These are phyloP conservation scores for Epichloe amarillans DNA, from an alignment of 2,329 filamentous ascomycete genomes.

Conservation along the genomic window DNA sequence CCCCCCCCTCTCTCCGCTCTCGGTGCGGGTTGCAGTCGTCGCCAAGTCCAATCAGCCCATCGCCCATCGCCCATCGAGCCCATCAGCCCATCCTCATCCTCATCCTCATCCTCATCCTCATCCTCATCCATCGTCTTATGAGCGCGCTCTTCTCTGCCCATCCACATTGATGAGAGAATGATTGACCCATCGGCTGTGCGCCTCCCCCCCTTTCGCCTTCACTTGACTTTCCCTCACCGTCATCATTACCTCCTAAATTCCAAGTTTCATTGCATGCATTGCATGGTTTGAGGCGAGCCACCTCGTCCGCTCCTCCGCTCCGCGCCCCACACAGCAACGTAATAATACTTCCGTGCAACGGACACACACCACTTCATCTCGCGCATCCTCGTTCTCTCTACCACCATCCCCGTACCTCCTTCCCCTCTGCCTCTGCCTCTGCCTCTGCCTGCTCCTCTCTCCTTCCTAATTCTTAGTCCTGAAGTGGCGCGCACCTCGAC, in stretches of 20 bases:
- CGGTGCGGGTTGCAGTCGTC: no score
- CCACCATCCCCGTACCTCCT: neutral
- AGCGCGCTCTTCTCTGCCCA: neutral
- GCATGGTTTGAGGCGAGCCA: no score
- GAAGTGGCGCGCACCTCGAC: neutral
- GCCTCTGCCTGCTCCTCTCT: neutral
- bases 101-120: neutral
- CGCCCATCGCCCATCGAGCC: neutral
- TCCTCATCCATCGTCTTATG: neutral
- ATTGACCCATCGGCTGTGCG: no score
- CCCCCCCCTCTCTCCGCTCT: neutral
- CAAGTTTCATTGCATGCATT: no score
- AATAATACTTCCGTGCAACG: neutral
- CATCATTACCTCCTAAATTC: no score
- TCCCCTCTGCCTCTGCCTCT: no score
- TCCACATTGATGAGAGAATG: no score
- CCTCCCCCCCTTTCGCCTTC: no score
- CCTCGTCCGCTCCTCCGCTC: no score
- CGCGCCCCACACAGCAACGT: neutral
- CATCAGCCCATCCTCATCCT: neutral
- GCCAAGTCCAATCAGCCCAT: neutral
- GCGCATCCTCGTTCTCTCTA: neutral
- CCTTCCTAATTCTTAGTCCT: neutral
- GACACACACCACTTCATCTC: neutral
- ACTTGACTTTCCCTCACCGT: no score